phyloP scores from a whole-genome alignment of 208 protist genomes.

The Acanthamoeba sp. region DNA sequence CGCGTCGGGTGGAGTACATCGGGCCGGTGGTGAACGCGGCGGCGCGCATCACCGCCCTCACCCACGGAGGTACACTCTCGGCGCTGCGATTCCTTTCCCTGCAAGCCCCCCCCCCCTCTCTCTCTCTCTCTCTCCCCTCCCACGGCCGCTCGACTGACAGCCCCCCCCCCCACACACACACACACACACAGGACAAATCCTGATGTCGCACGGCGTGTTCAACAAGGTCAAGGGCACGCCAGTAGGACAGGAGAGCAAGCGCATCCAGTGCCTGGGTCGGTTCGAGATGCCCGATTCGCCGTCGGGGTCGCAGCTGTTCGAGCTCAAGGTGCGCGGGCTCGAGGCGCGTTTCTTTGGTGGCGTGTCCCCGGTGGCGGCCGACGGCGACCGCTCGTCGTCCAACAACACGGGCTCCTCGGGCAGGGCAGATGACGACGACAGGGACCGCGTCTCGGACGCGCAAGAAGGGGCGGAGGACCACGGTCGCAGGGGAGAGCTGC shows the following conservation, averaged over 20 bases:
- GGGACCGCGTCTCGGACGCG: background rate
- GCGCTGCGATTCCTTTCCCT: no score
- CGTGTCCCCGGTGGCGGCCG: background rate
- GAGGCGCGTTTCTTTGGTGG: constrained; percentile 27
- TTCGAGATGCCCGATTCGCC: constrained; percentile 1
- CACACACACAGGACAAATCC: background rate
- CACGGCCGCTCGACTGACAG: no score
- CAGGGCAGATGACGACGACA: background rate
- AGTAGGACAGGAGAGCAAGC: background rate
- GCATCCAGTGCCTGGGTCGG: constrained; percentile 2
- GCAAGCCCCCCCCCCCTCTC: no score
- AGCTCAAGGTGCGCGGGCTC: background rate
- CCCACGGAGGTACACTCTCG: no score
- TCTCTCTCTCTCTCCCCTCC: no score
- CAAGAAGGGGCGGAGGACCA: background rate
- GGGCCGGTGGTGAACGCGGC: background rate
- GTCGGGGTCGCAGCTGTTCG: background rate
- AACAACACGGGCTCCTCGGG: background rate
- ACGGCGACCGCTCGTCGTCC: background rate
- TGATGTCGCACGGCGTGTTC: background rate
- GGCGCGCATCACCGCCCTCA: background rate
- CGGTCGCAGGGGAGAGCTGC: background rate
- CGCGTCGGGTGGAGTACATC: background rate
- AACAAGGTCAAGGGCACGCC: background rate
- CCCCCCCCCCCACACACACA: background rate